Percentiles rank a stretch among this genome's conserved stretches.
phyloP scores from a whole-genome alignment of 108 stramenopile genomes.

The Aureococcus anophagefferens region DNA sequence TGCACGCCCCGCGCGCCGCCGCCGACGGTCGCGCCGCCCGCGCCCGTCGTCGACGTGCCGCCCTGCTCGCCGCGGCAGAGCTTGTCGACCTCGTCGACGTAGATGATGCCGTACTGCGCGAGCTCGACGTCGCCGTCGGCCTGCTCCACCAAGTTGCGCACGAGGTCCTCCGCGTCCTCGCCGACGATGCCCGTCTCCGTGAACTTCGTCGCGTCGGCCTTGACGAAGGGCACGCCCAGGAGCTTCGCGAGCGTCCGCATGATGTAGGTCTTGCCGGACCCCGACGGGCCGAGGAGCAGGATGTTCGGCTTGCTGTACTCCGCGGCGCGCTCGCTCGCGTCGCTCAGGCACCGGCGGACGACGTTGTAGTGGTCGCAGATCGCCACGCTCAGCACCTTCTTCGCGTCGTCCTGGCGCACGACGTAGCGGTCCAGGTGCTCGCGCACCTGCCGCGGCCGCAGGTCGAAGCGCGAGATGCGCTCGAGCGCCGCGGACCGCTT shows the following conservation, averaged over 20 bases:
- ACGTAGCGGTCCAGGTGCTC: slow-evolving; percentile 1
- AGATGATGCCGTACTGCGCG: neutral
- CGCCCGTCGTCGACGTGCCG: neutral
- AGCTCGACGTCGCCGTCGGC: neutral
- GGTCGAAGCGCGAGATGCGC: neutral
- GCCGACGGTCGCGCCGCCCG: neutral
- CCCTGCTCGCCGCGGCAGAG: neutral
- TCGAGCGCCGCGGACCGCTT: neutral
- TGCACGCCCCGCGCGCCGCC: neutral
- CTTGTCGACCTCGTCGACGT: slow-evolving; percentile 4
- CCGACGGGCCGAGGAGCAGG: neutral
- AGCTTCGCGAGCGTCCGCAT: neutral
- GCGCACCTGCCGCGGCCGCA: neutral
- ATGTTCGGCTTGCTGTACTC: neutral
- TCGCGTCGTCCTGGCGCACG: neutral
- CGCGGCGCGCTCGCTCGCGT: neutral
- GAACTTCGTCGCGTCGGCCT: slow-evolving; percentile 2
- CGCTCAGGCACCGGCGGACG: neutral
- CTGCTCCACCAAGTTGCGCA: neutral
- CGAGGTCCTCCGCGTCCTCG: slow-evolving; percentile 1
- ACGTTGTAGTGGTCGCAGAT: slow-evolving; percentile 4
- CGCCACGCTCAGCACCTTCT: neutral
- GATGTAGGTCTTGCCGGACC: slow-evolving; percentile 1
- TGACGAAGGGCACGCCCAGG: neutral
- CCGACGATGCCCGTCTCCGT: neutral